Base-by-base conservation (phyloP, 1,139 yeast species). In the Nakaseomyces delphensis region DNA sequence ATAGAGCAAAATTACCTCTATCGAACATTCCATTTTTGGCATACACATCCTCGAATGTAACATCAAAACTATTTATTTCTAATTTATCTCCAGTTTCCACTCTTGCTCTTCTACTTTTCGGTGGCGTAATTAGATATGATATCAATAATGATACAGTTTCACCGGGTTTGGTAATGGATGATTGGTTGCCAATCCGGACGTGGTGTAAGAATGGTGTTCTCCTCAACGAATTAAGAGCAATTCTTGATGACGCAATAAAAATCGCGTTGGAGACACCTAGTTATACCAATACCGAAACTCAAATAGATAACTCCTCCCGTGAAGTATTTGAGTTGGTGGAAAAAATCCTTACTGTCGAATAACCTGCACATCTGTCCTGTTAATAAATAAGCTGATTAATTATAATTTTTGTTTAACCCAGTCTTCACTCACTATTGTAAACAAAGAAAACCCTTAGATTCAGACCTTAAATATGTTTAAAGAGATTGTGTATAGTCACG, bases 151-250 rank as follows among this genome's bases (percentile, higher is more conserved):
- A 67, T 3, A 59, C 56, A 27, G 65, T 71, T 9, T 74, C 80
- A 0, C 82, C 84, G 0, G 86, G 87, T 39, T 69, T 81, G 44
- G 72, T 81, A 21, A 58, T 87, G 45, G 95, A 83, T 55, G 71
- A 73, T 40, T 83, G 96, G 96, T 63, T 83, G 25, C 87, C 95
- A 7, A 68, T 91, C 28, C 69, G 84, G 50, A 84, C 95, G 2
- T 87, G 97, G 96, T 84, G 95, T 50, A 83, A 93, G 53, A 86
- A 89, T 56, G 97, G 93, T 0, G 95, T 91, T 3, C 66, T 89
- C 42, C 73, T 87, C 31, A 83, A 83, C 48, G 75, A 82, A 45
- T 64, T 91, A 42, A 68, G 94, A 50, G 57, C 66, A 15, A 59
- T 86, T 38, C 64, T 89, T 21, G 95, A 87, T 56, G 66, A 72